Base-by-base conservation (phyloP, 768 basidiomycete species). In the Tephrocybe sp. region DNA sequence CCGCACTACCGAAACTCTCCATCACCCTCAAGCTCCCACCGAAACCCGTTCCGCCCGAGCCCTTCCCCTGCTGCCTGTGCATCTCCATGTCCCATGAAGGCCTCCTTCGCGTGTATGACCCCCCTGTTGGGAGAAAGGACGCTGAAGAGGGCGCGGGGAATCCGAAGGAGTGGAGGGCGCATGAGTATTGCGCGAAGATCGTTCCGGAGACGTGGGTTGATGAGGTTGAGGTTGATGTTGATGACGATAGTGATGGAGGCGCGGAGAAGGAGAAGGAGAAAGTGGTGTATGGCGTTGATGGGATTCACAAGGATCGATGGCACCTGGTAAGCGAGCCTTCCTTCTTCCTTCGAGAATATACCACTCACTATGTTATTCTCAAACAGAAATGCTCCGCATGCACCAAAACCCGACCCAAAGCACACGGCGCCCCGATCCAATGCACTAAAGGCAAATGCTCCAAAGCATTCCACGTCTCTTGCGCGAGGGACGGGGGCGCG, bases 141-240 rank as follows among this genome's bases (percentile, higher is more conserved):
- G 72, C 76, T 11, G 65, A 72, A 4, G 79, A 80, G 34, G 74
- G 72, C 41, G 65, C 74, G 38, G 68, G 76, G 22, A 68, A 73
- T 47, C 71, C 76, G 12, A 72, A 71, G 39, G 62, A 69, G 5
- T 90, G 87, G 86, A 76, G 78, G 76, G 92, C 90, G 0, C 93
- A 97, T 65, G 85, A 84, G 57, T 68, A 75, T 7, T 96, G 92
- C 62, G 92, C 88, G 5, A 79, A 73, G 35, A 79, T 91, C 13
- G 77, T 97, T 7, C 96, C 95, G 0, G 93, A 98, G 66, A 92
- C 94, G 0, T 96, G 92, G 86, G 81, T 96, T 19, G 92, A 93
- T 61, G 82, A 82, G 36, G 63, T 85, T 5, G 80, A 83, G 35
- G 67, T 59, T 3, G 26, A 26, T 32, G n/a, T n/a, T n/a, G n/a